Evolutionary conservation across 1,139 yeast genomes (phyloP).

Genomic region (Hemisphaericaspora xylofermentans): DNA sequence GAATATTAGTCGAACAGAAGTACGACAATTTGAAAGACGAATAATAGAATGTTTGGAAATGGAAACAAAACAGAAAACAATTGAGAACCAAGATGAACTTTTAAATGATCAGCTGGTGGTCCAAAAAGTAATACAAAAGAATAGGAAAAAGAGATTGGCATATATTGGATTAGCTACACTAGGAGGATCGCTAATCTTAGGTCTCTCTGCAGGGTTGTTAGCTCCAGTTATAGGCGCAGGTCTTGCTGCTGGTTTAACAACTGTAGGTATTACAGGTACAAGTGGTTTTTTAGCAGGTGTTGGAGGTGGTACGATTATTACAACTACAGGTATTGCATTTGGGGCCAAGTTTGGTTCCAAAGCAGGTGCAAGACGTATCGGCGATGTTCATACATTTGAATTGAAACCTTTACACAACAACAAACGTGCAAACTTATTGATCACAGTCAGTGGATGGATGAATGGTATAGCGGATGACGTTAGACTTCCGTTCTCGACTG

Average conservation of each 20-base stretch:
- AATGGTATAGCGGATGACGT: conserved; percentile 94
- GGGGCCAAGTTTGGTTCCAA: conserved; percentile 87
- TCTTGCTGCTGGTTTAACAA: conserved; percentile 92
- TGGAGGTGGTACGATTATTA: conserved; percentile 93
- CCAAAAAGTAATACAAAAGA: conserved; percentile 65
- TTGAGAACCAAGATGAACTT: conserved; percentile 61
- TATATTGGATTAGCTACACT: conserved; percentile 93
- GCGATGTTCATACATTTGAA: conserved; percentile 92
- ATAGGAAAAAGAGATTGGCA: conserved; percentile 67
- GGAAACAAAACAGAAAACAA: conserved; percentile 59
- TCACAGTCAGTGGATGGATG: conserved; percentile 99
- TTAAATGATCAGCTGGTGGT: conserved; percentile 75
- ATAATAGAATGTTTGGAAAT: conserved; percentile 87
- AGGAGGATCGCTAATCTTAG: conserved; percentile 95
- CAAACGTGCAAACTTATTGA: conserved; percentile 78
- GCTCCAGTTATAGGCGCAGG: conserved; percentile 99
- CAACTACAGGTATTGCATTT: conserved; percentile 85
- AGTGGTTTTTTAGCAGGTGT: conserved; percentile 91
- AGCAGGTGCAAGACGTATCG: conserved; percentile 86
- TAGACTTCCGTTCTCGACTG: conserved; percentile 90
- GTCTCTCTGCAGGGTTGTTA: conserved; percentile 88
- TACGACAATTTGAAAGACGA: conserved; percentile 85
- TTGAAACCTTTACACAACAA: conserved; percentile 90
- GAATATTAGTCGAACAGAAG: conserved; percentile 60
- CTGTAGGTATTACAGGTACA: conserved; percentile 92